phyloP scores from a whole-genome alignment of 2,329 filamentous ascomycete species.

The Alternaria brassicicola region DNA sequence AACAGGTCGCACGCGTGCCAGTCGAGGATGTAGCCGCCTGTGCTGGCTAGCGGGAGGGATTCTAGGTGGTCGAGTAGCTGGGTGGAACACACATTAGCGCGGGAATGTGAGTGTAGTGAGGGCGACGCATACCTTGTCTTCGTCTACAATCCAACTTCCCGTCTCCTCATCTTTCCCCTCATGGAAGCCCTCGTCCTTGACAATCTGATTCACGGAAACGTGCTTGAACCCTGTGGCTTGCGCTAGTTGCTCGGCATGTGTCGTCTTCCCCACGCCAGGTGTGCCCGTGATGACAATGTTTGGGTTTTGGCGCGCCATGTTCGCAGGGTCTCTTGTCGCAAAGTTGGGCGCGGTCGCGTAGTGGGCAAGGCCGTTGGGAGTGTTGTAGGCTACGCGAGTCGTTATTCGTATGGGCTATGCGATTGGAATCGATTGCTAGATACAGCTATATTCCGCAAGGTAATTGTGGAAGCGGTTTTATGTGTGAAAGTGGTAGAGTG shows the following conservation, averaged over 20 bases:
- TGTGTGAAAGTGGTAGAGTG: background rate
- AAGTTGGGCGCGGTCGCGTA: background rate
- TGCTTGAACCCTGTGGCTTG: conserved; percentile 78
- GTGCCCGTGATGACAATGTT: conserved; percentile 97
- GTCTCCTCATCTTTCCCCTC: conserved; percentile 87
- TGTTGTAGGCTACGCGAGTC: background rate
- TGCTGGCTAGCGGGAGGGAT: conserved; percentile 66
- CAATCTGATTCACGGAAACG: conserved; percentile 86
- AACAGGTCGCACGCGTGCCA: conserved; percentile 99
- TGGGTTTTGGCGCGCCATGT: conserved; percentile 59
- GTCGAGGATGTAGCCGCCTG: conserved; percentile 88
- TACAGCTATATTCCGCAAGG: background rate
- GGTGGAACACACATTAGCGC: background rate
- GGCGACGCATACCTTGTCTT: conserved; percentile 77
- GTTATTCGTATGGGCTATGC: background rate
- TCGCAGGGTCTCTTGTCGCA: background rate
- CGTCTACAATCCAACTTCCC: conserved; percentile 90
- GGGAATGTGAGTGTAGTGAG: background rate
- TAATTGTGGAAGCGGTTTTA: background rate
- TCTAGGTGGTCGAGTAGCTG: conserved; percentile 89
- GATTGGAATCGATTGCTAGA: background rate
- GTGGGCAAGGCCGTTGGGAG: background rate
- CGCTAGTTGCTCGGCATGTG: conserved; percentile 82
- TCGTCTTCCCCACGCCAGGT: conserved; percentile 94
- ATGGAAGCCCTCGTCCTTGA: conserved; percentile 85